These are phyloP conservation scores for Calonectria multiphialidica DNA, from an alignment of 2,329 filamentous ascomycete species.

Conservation along the genomic window DNA sequence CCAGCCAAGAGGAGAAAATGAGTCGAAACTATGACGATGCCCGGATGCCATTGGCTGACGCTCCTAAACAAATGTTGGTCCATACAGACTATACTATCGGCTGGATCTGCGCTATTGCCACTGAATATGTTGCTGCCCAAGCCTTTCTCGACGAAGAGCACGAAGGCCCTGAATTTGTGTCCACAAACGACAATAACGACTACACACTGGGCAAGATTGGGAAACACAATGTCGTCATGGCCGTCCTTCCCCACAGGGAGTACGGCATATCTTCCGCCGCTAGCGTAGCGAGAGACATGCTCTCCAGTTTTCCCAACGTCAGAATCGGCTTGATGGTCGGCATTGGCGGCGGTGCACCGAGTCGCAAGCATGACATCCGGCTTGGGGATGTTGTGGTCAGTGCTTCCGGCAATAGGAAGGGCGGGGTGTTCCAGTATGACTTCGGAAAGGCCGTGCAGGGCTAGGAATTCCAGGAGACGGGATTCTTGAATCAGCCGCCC, in stretches of 20 bases:
- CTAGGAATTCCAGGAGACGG: background rate
- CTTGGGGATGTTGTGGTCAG: background rate
- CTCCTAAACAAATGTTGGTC: too few species aligned
- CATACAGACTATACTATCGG: too few species aligned
- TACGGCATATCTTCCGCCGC: constrained; percentile 31
- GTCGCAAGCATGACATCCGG: background rate
- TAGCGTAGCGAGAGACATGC: constrained; percentile 30
- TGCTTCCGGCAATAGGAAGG: background rate
- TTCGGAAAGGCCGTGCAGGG: background rate
- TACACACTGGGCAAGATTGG: constrained; percentile 33
- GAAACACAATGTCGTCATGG: constrained; percentile 33
- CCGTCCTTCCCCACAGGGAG: constrained; percentile 21
- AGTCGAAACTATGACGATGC: too few species aligned
- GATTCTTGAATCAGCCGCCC: background rate
- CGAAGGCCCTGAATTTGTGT: too few species aligned
- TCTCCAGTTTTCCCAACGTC: background rate
- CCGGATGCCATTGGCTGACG: too few species aligned
- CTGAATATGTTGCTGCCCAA: too few species aligned
- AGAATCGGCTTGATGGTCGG: constrained; percentile 17
- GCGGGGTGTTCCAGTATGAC: background rate
- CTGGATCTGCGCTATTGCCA: too few species aligned
- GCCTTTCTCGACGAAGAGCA: too few species aligned
- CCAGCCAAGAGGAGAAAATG: too few species aligned
- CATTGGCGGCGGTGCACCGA: constrained; percentile 8
- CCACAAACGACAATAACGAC: constrained; percentile 28